Conservation (phyloP, 495 filamentous ascomycete species). For the Parathielavia hyrcaniae region DNA sequence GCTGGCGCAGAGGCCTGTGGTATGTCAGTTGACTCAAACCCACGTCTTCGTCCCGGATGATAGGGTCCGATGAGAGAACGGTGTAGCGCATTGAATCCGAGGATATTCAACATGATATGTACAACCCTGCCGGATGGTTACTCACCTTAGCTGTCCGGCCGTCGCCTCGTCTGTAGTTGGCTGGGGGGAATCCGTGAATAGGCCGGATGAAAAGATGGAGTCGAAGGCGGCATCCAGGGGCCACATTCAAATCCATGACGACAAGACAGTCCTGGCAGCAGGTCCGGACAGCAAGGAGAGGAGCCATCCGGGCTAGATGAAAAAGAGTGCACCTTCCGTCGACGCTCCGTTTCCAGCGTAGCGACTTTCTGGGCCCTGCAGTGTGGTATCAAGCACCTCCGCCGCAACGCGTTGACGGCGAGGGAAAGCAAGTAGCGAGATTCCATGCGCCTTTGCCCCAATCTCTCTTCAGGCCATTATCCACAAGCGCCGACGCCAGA, state of each 20-base stretch:
- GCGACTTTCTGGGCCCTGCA: slow-evolving; percentile 20
- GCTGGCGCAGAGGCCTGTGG: slow-evolving; percentile 14
- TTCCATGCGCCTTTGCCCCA: slow-evolving; percentile 28
- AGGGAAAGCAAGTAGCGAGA: slow-evolving; percentile 27
- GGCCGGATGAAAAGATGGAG: not conserved
- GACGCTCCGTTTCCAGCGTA: slow-evolving; percentile 20
- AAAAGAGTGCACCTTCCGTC: slow-evolving; percentile 14
- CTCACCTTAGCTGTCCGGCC: slow-evolving; percentile 48
- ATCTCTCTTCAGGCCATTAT: slow-evolving; percentile 14
- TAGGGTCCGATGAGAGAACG: slow-evolving; percentile 18
- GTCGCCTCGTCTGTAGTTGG: slow-evolving; percentile 30
- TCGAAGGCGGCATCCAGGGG: slow-evolving; percentile 10
- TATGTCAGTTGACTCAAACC: slow-evolving; percentile 25
- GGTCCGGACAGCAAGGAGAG: slow-evolving; percentile 33
- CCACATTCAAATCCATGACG: slow-evolving; percentile 9
- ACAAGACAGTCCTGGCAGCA: slow-evolving; percentile 16
- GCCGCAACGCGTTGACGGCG: slow-evolving; percentile 13
- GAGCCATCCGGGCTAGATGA: slow-evolving; percentile 18
- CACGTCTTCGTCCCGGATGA: slow-evolving; percentile 8
- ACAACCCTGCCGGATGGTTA: slow-evolving; percentile 36
- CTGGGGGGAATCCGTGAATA: slow-evolving; percentile 7
- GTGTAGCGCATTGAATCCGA: slow-evolving; percentile 30
- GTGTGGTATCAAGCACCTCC: slow-evolving; percentile 27
- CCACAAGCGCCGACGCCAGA: slow-evolving; percentile 12
- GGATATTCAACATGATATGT: slow-evolving; percentile 39